Evolutionary conservation across 495 filamentous ascomycete species (phyloP).

Genomic region (Trichoderma gamsii): DNA sequence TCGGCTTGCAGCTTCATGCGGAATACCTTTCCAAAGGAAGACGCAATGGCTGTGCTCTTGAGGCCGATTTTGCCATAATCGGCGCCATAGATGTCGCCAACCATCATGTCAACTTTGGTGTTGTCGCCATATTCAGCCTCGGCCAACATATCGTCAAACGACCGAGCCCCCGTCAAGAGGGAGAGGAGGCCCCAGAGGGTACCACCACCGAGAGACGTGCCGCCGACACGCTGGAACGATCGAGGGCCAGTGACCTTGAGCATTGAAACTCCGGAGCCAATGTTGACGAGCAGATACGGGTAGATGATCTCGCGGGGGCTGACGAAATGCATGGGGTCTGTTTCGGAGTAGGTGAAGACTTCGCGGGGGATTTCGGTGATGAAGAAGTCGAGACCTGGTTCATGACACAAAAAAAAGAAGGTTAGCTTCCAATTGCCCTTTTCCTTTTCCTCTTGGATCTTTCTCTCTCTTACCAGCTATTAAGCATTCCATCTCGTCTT

Average conservation of each 20-base stretch:
- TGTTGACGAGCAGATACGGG: slow-evolving; percentile 96
- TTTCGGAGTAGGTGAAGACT: slow-evolving; percentile 92
- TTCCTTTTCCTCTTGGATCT: neutral
- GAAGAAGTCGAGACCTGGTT: slow-evolving; percentile 87
- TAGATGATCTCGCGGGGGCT: slow-evolving; percentile 69
- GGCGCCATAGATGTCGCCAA: slow-evolving; percentile 95
- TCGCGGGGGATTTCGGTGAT: slow-evolving; percentile 94
- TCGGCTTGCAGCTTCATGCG: slow-evolving; percentile 72
- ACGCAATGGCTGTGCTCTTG: slow-evolving; percentile 88
- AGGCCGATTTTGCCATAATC: slow-evolving; percentile 93
- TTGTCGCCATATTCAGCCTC: slow-evolving; percentile 95
- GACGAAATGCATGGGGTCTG: slow-evolving; percentile 78
- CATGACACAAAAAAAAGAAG: neutral
- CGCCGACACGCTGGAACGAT: slow-evolving; percentile 81
- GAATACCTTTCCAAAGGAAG: slow-evolving; percentile 94
- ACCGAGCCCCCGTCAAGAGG: slow-evolving; percentile 79
- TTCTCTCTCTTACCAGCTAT: slow-evolving; percentile 66
- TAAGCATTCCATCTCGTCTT: slow-evolving; percentile 98
- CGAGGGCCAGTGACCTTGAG: slow-evolving; percentile 90
- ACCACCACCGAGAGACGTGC: slow-evolving; percentile 89
- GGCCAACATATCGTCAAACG: slow-evolving; percentile 91
- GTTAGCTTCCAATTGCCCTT: neutral
- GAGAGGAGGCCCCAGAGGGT: slow-evolving; percentile 93
- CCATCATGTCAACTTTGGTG: slow-evolving; percentile 87
- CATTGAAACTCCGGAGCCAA: slow-evolving; percentile 98